phyloP scores from a whole-genome alignment of 2,329 filamentous ascomycete genomes.

The Pestalotiopsis sp. region DNA sequence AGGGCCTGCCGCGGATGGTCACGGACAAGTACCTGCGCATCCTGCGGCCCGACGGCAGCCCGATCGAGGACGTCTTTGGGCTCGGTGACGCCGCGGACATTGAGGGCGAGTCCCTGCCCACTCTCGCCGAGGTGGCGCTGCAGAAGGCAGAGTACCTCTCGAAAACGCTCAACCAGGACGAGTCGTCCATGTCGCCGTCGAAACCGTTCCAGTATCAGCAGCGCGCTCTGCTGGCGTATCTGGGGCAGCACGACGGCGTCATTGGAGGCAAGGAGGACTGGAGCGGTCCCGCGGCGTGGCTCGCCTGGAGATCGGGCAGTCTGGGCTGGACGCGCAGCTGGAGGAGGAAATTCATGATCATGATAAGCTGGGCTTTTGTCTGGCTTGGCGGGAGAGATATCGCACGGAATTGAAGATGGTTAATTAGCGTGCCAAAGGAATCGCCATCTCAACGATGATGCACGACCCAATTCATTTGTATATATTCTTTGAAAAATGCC shows the following conservation, averaged over 20 bases:
- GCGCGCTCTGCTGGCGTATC: constrained; percentile 37
- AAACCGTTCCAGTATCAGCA: constrained; percentile 37
- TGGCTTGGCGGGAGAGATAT: constrained; percentile 33
- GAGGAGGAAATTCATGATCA: constrained; percentile 31
- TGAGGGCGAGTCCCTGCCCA: constrained; percentile 33
- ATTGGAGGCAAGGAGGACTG: constrained; percentile 37
- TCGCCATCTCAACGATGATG: not conserved
- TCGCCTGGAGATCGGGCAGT: constrained; percentile 41
- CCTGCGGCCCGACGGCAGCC: constrained; percentile 22
- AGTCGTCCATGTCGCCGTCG: not conserved
- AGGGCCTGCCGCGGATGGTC: constrained; percentile 16
- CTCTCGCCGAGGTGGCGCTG: constrained; percentile 35
- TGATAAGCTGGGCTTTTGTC: constrained; percentile 32
- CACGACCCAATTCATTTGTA: not conserved
- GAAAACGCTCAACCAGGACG: constrained; percentile 14
- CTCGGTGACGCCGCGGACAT: constrained; percentile 39
- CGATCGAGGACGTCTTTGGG: constrained; percentile 30
- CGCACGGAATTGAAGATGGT: constrained; percentile 7
- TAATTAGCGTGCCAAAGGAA: not conserved
- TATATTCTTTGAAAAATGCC: not conserved
- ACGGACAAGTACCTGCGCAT: constrained; percentile 23
- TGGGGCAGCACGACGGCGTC: constrained; percentile 41
- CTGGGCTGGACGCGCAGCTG: constrained; percentile 35
- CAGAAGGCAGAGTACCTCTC: constrained; percentile 38
- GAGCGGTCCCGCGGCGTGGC: constrained; percentile 41